Conservation (phyloP, 2,329 filamentous ascomycete species). For the Colletotrichum tanaceti region DNA sequence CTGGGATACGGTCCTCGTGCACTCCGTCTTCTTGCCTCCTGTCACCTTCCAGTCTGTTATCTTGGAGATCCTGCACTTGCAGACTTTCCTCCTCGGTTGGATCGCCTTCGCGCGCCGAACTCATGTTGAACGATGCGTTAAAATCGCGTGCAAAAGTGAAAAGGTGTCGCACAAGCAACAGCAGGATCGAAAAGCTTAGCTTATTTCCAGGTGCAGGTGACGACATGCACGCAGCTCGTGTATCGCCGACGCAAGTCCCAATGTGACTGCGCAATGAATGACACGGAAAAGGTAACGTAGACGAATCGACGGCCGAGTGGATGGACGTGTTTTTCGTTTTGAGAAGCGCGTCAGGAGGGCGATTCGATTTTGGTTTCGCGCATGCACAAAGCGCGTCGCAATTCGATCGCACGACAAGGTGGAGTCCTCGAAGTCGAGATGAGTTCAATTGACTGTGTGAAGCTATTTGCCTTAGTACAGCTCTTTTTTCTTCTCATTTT, state of each 20-base stretch:
- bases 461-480: conserved; percentile 32
- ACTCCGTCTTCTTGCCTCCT: conserved; percentile 3
- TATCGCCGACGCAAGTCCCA: neutral
- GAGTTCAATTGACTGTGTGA: conserved; percentile 28
- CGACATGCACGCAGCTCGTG: neutral
- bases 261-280: neutral
- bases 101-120: conserved; percentile 29
- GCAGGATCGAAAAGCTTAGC: neutral
- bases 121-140: conserved; percentile 14
- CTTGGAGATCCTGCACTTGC: conserved; percentile 21
- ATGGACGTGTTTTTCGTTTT: neutral
- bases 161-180: neutral
- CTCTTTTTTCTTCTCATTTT: neutral
- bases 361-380: conserved; percentile 19
- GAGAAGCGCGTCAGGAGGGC: neutral
- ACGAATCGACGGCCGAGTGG: neutral
- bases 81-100: conserved; percentile 30
- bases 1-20: conserved; percentile 2
- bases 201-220: neutral
- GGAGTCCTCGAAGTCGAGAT: conserved; percentile 25
- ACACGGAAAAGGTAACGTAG: neutral
- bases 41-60: conserved; percentile 11
- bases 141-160: neutral
- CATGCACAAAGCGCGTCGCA: conserved; percentile 34
- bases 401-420: conserved; percentile 19